Evolutionary conservation across 768 basidiomycete genomes (phyloP).

Genomic region (Hysterangium stoloniferum): DNA sequence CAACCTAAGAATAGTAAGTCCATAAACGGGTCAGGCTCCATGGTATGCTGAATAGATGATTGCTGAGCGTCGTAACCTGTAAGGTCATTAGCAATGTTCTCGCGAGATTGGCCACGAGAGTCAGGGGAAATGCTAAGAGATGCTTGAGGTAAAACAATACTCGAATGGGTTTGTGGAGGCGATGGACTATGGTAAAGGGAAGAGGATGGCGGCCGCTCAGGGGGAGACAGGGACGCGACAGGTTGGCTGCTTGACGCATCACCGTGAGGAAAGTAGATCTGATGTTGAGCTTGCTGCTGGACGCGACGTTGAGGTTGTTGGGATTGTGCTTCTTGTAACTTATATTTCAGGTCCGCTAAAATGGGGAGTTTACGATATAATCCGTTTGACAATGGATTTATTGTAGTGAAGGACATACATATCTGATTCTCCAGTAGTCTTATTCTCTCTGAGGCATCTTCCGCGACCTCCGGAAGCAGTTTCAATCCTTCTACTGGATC

Average conservation of each 20-base stretch:
- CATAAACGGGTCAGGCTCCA: slow-evolving; percentile 23
- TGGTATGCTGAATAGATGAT: slow-evolving; percentile 36
- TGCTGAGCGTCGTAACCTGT: slow-evolving; percentile 15
- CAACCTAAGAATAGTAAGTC: slow-evolving; percentile 70
- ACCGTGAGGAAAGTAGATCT: background rate
- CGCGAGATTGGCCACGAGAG: background rate
- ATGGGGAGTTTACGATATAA: background rate
- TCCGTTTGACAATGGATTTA: slow-evolving; percentile 5
- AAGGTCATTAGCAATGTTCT: background rate
- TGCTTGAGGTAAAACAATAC: slow-evolving; percentile 22
- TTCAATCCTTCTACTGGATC: slow-evolving; percentile 79
- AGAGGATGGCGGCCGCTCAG: slow-evolving; percentile 2
- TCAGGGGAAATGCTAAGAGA: slow-evolving; percentile 22
- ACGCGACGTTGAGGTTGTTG: slow-evolving; percentile 34
- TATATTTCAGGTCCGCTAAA: slow-evolving; percentile 55
- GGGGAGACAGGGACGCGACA: background rate
- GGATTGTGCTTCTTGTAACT: slow-evolving; percentile 44
- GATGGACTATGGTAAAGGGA: slow-evolving; percentile 4
- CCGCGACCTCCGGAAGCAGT: slow-evolving; percentile 55
- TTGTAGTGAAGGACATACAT: slow-evolving; percentile 32
- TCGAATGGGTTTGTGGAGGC: slow-evolving; percentile 10
- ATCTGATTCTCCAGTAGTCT: slow-evolving; percentile 71
- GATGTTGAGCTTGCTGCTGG: background rate
- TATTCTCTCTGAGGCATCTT: slow-evolving; percentile 72
- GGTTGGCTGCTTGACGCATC: background rate